These are phyloP conservation scores for Aspergillus diversus DNA, from an alignment of 495 filamentous ascomycete genomes.

Conservation along the genomic window DNA sequence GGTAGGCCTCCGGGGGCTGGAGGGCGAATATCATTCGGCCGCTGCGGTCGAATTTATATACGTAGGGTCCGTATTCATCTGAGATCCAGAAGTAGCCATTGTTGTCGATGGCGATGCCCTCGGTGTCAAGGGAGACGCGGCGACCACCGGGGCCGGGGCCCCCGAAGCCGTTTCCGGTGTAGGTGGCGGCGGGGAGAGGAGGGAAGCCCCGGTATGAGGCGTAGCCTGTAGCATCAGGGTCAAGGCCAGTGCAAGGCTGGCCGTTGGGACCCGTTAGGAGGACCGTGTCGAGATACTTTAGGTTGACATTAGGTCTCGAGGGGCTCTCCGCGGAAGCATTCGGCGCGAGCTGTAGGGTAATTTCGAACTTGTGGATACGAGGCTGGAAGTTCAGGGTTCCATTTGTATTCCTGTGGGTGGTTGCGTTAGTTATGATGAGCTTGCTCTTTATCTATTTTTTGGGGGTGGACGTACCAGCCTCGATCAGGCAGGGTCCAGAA, in stretches of 20 bases:
- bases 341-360: constrained; percentile 59
- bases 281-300: constrained; percentile 70
- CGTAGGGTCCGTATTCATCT: constrained; percentile 80
- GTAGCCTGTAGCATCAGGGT: constrained; percentile 60
- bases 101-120: constrained; percentile 67
- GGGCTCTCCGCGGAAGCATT: constrained; percentile 59
- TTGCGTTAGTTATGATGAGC: constrained; percentile 25
- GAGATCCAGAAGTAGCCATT: constrained; percentile 75
- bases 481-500: constrained; percentile 72
- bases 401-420: constrained; percentile 60
- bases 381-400: constrained; percentile 76
- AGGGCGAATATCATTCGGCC: constrained; percentile 70
- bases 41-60: constrained; percentile 64
- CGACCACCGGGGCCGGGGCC: constrained; percentile 61
- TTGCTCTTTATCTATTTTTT: neutral
- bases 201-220: constrained; percentile 64
- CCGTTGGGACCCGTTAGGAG: constrained; percentile 69
- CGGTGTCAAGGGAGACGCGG: constrained; percentile 66
- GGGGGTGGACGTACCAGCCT: constrained; percentile 57
- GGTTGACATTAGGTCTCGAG: constrained; percentile 63
- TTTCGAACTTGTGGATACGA: constrained; percentile 71
- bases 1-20: constrained; percentile 65
- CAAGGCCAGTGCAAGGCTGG: constrained; percentile 70
- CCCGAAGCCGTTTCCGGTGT: constrained; percentile 75
- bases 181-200: constrained; percentile 66